phyloP scores from a whole-genome alignment of 31 red algal genomes.

The Bonnemaisonia californica region DNA sequence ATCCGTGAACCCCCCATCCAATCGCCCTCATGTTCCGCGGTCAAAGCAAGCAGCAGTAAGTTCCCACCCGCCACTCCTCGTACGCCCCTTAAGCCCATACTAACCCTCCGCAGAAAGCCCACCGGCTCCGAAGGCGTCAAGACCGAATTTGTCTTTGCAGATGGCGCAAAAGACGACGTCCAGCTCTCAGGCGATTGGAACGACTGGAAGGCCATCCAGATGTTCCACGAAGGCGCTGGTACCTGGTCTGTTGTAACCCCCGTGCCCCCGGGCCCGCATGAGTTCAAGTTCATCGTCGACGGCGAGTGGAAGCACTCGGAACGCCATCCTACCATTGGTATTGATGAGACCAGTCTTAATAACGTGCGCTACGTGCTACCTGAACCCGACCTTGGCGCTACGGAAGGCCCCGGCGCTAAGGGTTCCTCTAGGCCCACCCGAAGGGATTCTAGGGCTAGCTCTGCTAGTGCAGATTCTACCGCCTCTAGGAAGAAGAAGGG shows the following conservation, averaged over 20 bases:
- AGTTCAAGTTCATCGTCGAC: conserved; percentile 92
- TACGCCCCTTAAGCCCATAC: not conserved
- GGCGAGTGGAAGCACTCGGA: conserved; percentile 88
- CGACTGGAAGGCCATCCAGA: conserved; percentile 93
- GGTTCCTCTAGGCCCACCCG: conserved; percentile 36
- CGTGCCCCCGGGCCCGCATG: conserved; percentile 86
- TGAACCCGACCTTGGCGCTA: conserved; percentile 74
- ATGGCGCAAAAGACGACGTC: conserved; percentile 91
- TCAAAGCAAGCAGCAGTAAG: conserved; percentile 28
- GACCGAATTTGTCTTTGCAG: conserved; percentile 91
- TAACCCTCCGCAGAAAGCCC: conserved; percentile 15
- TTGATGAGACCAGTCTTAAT: conserved; percentile 88
- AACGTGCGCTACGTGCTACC: conserved; percentile 89
- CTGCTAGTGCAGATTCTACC: conserved; percentile 54
- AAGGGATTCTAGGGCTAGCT: conserved; percentile 57
- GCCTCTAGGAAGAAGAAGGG: conserved; percentile 65
- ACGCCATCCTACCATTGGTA: conserved; percentile 87
- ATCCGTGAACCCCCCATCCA: not conserved
- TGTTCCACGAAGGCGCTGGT: conserved; percentile 85
- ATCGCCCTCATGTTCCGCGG: conserved; percentile 33
- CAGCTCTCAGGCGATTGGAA: conserved; percentile 95
- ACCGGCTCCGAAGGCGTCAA: conserved; percentile 77
- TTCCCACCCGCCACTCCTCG: not conserved
- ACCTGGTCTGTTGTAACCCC: conserved; percentile 93
- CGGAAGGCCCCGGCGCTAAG: conserved; percentile 36